phyloP scores from a whole-genome alignment of 805 yeast species.

The Saccharomycopsis olivae region DNA sequence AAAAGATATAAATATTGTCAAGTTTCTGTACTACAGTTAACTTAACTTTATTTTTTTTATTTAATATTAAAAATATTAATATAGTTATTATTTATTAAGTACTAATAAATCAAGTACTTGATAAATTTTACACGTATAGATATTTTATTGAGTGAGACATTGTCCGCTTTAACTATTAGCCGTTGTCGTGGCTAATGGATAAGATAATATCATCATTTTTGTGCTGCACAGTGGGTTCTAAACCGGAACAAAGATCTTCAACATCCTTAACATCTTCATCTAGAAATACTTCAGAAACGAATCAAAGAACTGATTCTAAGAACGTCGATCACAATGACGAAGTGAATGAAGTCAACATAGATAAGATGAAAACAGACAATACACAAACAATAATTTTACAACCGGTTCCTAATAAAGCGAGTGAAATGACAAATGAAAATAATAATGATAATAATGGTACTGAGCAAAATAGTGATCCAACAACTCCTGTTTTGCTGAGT shows the following conservation, averaged over 20 bases:
- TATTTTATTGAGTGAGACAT: too few species aligned
- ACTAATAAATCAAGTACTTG: too few species aligned
- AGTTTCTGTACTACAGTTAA: too few species aligned
- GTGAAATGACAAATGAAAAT: neutral
- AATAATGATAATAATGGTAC: neutral
- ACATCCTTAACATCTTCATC: slow-evolving; percentile 15
- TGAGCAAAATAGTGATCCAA: neutral
- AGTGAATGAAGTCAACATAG: slow-evolving; percentile 7
- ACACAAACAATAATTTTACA: neutral
- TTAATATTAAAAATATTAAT: too few species aligned
- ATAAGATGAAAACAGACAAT: slow-evolving; percentile 7
- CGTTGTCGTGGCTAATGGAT: slow-evolving; percentile 28
- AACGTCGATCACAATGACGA: slow-evolving; percentile 12
- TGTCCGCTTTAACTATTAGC: too few species aligned
- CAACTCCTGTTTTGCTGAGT: neutral
- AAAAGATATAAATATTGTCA: too few species aligned
- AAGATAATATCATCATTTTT: slow-evolving; percentile 26
- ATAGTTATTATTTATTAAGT: too few species aligned
- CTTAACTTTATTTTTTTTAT: too few species aligned
- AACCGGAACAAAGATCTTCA: slow-evolving; percentile 13
- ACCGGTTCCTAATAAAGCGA: neutral
- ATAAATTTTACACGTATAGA: too few species aligned
- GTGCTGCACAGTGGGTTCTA: slow-evolving; percentile 25
- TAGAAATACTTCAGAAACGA: slow-evolving; percentile 12
- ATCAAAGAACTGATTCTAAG: slow-evolving; percentile 6